Evolutionary conservation across 805 yeast species (phyloP).

Genomic region (Alloascoidea hylecoeti): DNA sequence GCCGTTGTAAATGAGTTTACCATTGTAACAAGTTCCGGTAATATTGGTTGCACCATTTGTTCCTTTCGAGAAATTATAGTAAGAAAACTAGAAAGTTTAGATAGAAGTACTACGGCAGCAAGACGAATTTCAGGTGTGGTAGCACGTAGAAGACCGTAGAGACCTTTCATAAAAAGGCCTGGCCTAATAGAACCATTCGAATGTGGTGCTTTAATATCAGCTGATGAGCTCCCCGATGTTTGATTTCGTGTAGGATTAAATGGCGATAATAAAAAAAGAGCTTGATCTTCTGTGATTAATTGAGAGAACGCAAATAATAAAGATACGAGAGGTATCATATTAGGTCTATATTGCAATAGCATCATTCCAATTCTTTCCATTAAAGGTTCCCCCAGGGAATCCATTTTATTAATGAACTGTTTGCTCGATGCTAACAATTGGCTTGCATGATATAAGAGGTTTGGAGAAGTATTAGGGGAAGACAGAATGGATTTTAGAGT

Average conservation of each 20-base stretch:
- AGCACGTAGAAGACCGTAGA: background rate
- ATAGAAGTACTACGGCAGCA: background rate
- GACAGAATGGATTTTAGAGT: background rate
- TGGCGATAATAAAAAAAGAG: conserved; percentile 4
- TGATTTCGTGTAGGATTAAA: background rate
- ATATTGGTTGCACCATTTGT: background rate
- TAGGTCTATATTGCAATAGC: background rate
- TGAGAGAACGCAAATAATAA: conserved; percentile 12
- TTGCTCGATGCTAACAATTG: background rate
- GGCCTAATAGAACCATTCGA: background rate
- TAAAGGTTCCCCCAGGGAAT: background rate
- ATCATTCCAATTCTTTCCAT: background rate
- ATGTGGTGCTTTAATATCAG: background rate
- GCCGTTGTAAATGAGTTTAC: background rate
- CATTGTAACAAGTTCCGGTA: conserved; percentile 1
- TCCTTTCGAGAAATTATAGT: background rate
- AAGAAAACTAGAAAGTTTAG: background rate
- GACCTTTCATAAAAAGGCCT: background rate
- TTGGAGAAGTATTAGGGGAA: background rate
- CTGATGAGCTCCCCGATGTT: too few relatives aligned
- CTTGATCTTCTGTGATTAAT: conserved; percentile 7
- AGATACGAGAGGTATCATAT: conserved; percentile 6
- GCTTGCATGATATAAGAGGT: background rate
- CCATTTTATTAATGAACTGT: background rate
- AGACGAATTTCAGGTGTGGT: conserved; percentile 1